phyloP scores from a whole-genome alignment of 495 filamentous ascomycete species.

The Neurospora sp. region DNA sequence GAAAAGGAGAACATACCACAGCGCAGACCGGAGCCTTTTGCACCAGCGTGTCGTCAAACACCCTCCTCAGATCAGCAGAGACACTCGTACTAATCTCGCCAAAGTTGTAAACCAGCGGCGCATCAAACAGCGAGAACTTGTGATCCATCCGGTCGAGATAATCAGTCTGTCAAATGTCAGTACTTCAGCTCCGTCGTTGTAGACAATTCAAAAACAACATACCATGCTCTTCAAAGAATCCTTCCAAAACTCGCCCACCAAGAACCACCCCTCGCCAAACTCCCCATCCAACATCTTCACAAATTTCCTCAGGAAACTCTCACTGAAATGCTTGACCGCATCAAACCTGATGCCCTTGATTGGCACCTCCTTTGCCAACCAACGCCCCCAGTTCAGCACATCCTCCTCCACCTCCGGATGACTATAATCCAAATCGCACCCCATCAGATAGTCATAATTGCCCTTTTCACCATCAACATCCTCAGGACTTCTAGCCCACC shows the following conservation, averaged over 20 bases:
- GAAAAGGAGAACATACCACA: slow-evolving; percentile 36
- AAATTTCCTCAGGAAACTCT: slow-evolving; percentile 52
- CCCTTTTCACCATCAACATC: slow-evolving; percentile 56
- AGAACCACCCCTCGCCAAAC: slow-evolving; percentile 46
- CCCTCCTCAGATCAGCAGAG: slow-evolving; percentile 46
- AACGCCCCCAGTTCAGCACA: slow-evolving; percentile 55
- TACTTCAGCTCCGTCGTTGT: not conserved
- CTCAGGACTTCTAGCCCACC: slow-evolving; percentile 44
- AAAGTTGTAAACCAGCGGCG: slow-evolving; percentile 58
- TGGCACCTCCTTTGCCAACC: slow-evolving; percentile 49
- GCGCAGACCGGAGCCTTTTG: slow-evolving; percentile 45
- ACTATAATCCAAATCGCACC: slow-evolving; percentile 55
- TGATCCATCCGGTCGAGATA: slow-evolving; percentile 51
- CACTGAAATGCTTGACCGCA: slow-evolving; percentile 62
- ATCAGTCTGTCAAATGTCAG: slow-evolving; percentile 3
- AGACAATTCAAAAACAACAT: not conserved
- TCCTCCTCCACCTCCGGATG: slow-evolving; percentile 56
- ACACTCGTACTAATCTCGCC: slow-evolving; percentile 40
- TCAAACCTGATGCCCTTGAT: slow-evolving; percentile 65
- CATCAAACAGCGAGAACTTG: slow-evolving; percentile 54
- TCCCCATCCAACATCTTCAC: slow-evolving; percentile 41
- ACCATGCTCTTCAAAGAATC: slow-evolving; percentile 42
- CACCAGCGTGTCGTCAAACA: slow-evolving; percentile 55
- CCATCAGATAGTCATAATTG: slow-evolving; percentile 54
- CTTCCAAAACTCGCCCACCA: slow-evolving; percentile 65